These are phyloP conservation scores for Centella asiatica DNA, from an alignment of 129 eudicot species.

Conservation along the genomic window DNA sequence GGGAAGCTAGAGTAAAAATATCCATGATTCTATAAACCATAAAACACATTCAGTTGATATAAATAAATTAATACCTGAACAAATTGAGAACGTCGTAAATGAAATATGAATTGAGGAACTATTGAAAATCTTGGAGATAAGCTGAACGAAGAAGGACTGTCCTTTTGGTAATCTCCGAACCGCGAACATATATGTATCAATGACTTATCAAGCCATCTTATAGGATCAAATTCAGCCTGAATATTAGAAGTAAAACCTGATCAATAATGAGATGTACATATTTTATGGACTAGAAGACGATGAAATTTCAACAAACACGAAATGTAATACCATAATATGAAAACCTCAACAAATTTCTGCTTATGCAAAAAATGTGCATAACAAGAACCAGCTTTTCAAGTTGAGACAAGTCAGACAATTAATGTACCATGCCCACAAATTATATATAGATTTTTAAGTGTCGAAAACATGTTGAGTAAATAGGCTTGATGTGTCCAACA, in stretches of 20 bases:
- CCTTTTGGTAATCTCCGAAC: conserved; percentile 94
- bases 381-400: no score
- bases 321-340: not conserved
- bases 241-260: conserved; percentile 6
- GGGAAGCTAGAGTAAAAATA: not conserved
- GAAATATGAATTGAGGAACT: conserved; percentile 89
- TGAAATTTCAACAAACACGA: not conserved
- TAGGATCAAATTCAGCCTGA: conserved; percentile 99
- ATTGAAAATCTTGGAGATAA: conserved; percentile 85
- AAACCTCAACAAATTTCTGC: no score
- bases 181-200: conserved; percentile 87
- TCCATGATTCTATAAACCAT: not conserved
- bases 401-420: no score
- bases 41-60: not conserved
- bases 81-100: conserved; percentile 88
- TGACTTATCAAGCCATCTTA: conserved; percentile 95
- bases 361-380: no score
- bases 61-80: conserved; percentile 54
- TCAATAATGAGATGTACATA: not conserved
- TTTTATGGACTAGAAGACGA: not conserved
- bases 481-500: no score
- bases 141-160: conserved; percentile 84
- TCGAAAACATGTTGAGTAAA: no score
- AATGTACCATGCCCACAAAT: no score
- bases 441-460: no score